phyloP scores from a whole-genome alignment of 2,329 filamentous ascomycete species.

The Exophiala sp. region DNA sequence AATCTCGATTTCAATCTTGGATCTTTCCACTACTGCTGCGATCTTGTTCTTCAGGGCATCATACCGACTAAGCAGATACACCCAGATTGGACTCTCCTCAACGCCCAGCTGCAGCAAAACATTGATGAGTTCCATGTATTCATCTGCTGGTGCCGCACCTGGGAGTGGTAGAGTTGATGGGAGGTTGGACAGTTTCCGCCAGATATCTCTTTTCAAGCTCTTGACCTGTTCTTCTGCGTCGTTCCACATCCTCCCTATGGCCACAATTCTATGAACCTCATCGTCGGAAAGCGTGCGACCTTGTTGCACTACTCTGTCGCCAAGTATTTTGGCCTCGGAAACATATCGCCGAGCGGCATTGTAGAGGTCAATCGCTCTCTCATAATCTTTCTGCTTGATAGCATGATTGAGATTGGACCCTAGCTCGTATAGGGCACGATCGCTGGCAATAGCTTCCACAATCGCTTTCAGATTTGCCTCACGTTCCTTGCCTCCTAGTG shows the following conservation, averaged over 20 bases:
- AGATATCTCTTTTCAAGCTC: conserved; percentile 79
- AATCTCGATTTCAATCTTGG: conserved; percentile 87
- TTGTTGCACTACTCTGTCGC: conserved; percentile 49
- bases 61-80: conserved; percentile 86
- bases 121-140: conserved; percentile 86
- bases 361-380: conserved; percentile 80
- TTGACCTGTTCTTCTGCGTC: conserved; percentile 86
- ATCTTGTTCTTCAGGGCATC: conserved; percentile 86
- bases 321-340: conserved; percentile 67
- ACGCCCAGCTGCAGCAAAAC: conserved; percentile 89
- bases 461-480: conserved; percentile 80
- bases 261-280: conserved; percentile 77
- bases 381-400: conserved; percentile 87
- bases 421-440: conserved; percentile 75
- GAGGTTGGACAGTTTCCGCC: conserved; percentile 69
- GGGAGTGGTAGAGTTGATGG: conserved; percentile 53
- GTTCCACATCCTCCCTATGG: conserved; percentile 90
- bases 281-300: conserved; percentile 61
- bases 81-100: conserved; percentile 92
- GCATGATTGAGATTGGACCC: conserved; percentile 71
- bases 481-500: conserved; percentile 81
- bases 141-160: conserved; percentile 56
- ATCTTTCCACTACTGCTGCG: conserved; percentile 70
- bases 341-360: conserved; percentile 73
- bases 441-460: conserved; percentile 66